Evolutionary conservation across 106 monocot genomes (phyloP).

Genomic region (Platanthera guangdongensis): DNA sequence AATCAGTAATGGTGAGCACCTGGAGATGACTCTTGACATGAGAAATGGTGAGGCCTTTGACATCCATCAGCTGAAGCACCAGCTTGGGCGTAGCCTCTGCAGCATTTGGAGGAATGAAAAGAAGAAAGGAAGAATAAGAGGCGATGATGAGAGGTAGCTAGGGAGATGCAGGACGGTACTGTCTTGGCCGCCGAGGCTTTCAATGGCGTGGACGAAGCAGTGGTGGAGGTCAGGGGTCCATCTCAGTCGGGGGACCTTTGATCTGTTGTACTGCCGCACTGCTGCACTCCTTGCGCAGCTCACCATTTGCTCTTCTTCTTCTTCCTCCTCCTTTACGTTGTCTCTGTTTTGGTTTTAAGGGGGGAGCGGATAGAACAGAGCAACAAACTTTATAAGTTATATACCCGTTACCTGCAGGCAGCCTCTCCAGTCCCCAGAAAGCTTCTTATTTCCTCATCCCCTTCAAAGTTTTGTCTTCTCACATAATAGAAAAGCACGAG

Average conservation of each 20-base stretch:
- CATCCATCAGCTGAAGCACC: constrained; percentile 87
- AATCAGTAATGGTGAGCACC: constrained; percentile 23
- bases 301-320: constrained; percentile 20
- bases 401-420: neutral
- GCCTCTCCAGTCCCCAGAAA: neutral
- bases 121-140: neutral
- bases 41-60: constrained; percentile 78
- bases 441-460: neutral
- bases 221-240: constrained; percentile 93
- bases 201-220: constrained; percentile 79
- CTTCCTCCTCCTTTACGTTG: neutral
- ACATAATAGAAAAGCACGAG: neutral
- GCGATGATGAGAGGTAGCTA: neutral
- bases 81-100: constrained; percentile 88
- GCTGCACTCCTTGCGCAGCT: constrained; percentile 52
- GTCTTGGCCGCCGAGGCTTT: constrained; percentile 78
- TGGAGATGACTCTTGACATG: constrained; percentile 99
- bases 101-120: neutral
- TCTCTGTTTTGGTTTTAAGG: neutral
- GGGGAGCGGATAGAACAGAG: neutral
- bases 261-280: constrained; percentile 87
- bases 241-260: constrained; percentile 80
- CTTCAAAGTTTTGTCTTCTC: neutral
- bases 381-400: neutral
- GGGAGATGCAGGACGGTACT: constrained; percentile 25